phyloP scores from a whole-genome alignment of 371 early-diverging fungal species.

The Syncephalastrum sp. region DNA sequence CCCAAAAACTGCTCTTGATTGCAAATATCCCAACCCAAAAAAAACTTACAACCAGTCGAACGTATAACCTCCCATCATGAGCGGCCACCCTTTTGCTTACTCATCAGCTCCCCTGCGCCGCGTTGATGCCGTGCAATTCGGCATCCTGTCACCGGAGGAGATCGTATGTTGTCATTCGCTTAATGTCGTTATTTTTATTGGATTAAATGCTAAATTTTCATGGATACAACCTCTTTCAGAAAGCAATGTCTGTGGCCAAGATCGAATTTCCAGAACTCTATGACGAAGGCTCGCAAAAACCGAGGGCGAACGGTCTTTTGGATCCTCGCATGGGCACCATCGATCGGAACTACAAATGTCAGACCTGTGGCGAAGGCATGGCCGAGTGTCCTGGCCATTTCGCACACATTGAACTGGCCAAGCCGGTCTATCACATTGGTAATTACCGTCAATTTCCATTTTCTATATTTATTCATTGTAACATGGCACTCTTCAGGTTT shows the following conservation, averaged over 20 bases:
- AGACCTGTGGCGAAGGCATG: constrained; percentile 97
- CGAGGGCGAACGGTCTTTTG: constrained; percentile 85
- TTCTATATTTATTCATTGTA: not conserved
- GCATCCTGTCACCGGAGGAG: constrained; percentile 94
- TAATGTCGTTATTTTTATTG: too few species aligned
- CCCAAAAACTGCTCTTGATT: not conserved
- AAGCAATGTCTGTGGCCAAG: constrained; percentile 95
- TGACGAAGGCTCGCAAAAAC: constrained; percentile 90
- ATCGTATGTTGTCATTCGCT: constrained; percentile 71
- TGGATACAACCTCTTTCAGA: constrained; percentile 54
- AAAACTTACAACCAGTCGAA: constrained; percentile 1
- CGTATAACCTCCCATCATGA: constrained; percentile 31
- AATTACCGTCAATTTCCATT: constrained; percentile 12
- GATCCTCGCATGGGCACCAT: constrained; percentile 99
- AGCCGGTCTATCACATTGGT: constrained; percentile 96
- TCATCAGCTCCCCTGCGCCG: constrained; percentile 92
- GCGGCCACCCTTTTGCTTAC: constrained; percentile 64
- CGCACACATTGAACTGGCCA: constrained; percentile 98
- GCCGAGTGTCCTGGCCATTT: constrained; percentile 99
- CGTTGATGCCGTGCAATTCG: constrained; percentile 94
- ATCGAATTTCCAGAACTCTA: constrained; percentile 95
- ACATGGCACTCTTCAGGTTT: constrained; percentile 52
- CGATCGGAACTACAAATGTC: constrained; percentile 97
- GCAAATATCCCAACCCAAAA: not conserved
- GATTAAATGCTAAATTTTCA: constrained; percentile 4